Percentiles rank a stretch among this genome's conserved stretches.
These are phyloP conservation scores for Solanum sparsipilum DNA, from an alignment of 257 asterid species.

Conservation along the genomic window DNA sequence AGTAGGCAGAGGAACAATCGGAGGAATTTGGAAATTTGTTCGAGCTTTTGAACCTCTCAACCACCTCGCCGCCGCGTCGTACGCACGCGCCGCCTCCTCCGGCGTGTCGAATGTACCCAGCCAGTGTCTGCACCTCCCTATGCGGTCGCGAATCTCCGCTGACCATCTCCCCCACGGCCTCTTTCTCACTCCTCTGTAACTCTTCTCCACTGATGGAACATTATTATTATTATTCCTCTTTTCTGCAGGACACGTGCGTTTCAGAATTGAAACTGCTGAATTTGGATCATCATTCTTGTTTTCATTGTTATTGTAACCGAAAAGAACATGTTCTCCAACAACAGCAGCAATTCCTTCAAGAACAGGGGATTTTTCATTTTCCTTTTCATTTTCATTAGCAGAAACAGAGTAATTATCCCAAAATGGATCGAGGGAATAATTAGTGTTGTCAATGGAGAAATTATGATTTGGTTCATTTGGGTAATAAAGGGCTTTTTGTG, in stretches of 20 bases:
- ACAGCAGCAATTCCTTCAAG: conserved; percentile 87
- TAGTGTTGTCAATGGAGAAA: not conserved
- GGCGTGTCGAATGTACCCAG: no score
- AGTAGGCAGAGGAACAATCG: no score
- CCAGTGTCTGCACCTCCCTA: no score
- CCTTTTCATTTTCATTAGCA: not conserved
- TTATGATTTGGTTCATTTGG: not conserved
- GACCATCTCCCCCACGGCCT: not conserved
- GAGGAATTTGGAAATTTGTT: no score
- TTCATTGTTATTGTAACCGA: conserved; percentile 9
- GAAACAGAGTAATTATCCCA: conserved; percentile 1
- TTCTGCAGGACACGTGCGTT: not conserved
- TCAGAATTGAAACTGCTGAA: not conserved
- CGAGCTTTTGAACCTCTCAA: no score
- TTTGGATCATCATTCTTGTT: not conserved
- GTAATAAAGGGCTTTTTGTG: not conserved
- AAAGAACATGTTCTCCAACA: conserved; percentile 68
- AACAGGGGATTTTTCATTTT: conserved; percentile 2
- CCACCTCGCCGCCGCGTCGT: no score
- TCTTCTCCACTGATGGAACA: no score
- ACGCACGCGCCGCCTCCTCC: no score
- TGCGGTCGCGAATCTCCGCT: no score
- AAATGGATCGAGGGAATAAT: not conserved
- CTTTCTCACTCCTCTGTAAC: no score
- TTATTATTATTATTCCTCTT: not conserved